Evolutionary conservation across 768 basidiomycete genomes (phyloP), one percentile per base, ranked within the genome.

Genomic region (Phylloporus rhodoxanthus): DNA sequence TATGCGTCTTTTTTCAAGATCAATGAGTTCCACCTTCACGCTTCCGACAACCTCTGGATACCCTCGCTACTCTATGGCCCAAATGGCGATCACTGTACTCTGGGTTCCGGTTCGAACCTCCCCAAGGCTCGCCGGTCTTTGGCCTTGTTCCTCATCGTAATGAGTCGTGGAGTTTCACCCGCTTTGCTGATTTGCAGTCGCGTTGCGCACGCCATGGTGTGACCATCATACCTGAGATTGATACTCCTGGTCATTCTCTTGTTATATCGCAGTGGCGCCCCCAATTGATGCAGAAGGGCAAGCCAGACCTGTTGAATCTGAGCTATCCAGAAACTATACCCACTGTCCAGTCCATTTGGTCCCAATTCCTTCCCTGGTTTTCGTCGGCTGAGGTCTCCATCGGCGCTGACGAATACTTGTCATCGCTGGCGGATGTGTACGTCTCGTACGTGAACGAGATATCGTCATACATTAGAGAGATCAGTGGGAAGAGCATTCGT

Each of bases 1-100:
- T 74, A 74, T 23, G 72, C 73, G 0, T 73, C 72, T 2, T 74
- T 73, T 56, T 74, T 72, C 67, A 75, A 75, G 55, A 54, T 75
- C 5, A 70, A 73, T n/a, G 68, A 70, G 48, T 60, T 74, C 38
- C 74, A 75, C 29, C 48, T 75, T 5, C 73, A 75, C 57, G 70
- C 73, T 4, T 73, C 72, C 1, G 73, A 74, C 58, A 66, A 74
- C 21, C 44, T 72, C 10, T 74, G 73, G 72, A 70, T 74, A 58
- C 69, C 70, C 29, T 66, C 65, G 11, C 60, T 69, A 28, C 63
- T 74, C 21, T 64, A 69, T 21, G 68, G 69, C n/a, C 56, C 61
- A 4, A 63, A 60, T 75, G 71, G 72, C 66, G 61, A 23, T 56
- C 67, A 8, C 62, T 75, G 2, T 75, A 74, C 53, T 65, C 75